Evolutionary conservation across 1,139 yeast species (phyloP), one percentile per base, ranked within the genome.

Genomic region (Taiozyma onychis): DNA sequence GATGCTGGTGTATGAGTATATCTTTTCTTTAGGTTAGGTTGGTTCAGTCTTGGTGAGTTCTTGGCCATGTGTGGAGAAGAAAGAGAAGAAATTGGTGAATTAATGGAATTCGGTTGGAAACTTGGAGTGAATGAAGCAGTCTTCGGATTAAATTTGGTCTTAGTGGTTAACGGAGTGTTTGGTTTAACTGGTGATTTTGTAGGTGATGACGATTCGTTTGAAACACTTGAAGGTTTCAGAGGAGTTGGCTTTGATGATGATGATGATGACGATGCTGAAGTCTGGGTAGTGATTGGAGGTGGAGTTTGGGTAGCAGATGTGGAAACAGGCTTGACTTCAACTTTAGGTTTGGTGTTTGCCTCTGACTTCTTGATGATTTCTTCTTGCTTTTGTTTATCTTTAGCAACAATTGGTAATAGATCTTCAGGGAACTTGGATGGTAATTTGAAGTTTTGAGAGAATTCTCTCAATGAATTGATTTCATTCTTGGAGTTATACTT

Each of bases 361-460:
- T 53, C 58, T 10, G 65, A 57, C 57, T 64, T 72, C 55, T 69
- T 72, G 49, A 67, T 58, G 45, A 81, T 81, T 62, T 83, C 86
- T 54, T 80, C 81, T 63, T 82, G 88, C 62, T 81, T 83, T 30
- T 67, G 65, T 62, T 80, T 82, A 61, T 83, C 88, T 64, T 85
- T 85, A 8, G 91, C 73, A 44, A 86, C 72, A 39, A 87, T 84
- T 5, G 95, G 93, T 54, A 86, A 74, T 62, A 88, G 74, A 64
- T 89, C 96, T 37, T 79, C 69, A 6, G 96, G 96, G 61, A 84
- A 75, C 54, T 81, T 81, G 56, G 81, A 80, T 4, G 88, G 88
- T 28, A 89, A 80, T 68, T 88, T 88, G 68, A 88, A 88, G 58
- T 80, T 86, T 48, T 88, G 90, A 47, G 96, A 82, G 64, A 90